Evolutionary conservation across 352 stramenopile species (phyloP).

Genomic region (Phytophthora chlamydospora): DNA sequence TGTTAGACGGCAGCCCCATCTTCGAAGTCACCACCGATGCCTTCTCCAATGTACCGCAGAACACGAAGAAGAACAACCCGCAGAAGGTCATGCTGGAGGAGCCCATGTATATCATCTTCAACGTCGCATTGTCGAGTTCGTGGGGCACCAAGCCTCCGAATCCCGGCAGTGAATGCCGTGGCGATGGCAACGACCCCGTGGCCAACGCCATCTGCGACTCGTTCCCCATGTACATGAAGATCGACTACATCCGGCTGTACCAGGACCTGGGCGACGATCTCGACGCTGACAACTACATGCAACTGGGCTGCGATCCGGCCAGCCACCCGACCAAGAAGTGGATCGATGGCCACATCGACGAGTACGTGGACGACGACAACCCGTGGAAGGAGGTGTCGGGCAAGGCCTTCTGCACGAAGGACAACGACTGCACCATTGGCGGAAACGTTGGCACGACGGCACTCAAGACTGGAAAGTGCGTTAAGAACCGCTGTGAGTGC

Average conservation of each 20-base stretch:
- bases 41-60: slow-evolving; percentile 51
- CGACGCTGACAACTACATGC: slow-evolving; percentile 56
- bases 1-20: slow-evolving; percentile 49
- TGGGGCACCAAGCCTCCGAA: slow-evolving; percentile 60
- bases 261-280: slow-evolving; percentile 48
- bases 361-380: slow-evolving; percentile 68
- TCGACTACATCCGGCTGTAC: slow-evolving; percentile 89
- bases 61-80: slow-evolving; percentile 48
- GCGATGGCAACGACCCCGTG: slow-evolving; percentile 50
- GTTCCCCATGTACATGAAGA: slow-evolving; percentile 88
- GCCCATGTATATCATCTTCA: slow-evolving; percentile 73
- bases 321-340: slow-evolving; percentile 71
- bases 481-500: slow-evolving; percentile 55
- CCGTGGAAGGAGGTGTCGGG: slow-evolving; percentile 45
- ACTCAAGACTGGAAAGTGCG: slow-evolving; percentile 51
- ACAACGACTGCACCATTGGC: slow-evolving; percentile 56
- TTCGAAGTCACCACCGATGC: slow-evolving; percentile 64
- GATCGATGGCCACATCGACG: slow-evolving; percentile 71
- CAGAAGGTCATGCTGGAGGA: slow-evolving; percentile 67
- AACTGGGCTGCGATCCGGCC: slow-evolving; percentile 60
- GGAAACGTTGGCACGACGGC: slow-evolving; percentile 40
- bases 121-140: slow-evolving; percentile 55
- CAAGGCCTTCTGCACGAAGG: slow-evolving; percentile 43
- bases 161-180: slow-evolving; percentile 42
- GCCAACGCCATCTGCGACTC: slow-evolving; percentile 74